Evolutionary conservation across 768 basidiomycete genomes (phyloP).

Genomic region (Suillus sp.): DNA sequence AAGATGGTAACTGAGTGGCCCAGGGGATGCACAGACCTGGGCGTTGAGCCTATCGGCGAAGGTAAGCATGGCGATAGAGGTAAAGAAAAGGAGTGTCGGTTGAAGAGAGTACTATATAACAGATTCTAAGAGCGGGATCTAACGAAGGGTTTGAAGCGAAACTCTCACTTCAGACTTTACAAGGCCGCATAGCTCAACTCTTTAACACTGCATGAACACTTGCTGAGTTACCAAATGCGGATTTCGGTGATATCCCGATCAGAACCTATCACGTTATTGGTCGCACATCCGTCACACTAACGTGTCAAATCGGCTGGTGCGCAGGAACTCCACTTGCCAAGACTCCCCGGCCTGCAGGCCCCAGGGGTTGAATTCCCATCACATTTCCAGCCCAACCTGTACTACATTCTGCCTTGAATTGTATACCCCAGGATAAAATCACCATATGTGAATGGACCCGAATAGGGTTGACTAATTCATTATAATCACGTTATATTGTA

Average conservation of each 20-base stretch:
- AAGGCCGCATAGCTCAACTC: background rate
- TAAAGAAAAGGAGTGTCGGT: constrained; percentile 20
- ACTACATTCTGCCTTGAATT: background rate
- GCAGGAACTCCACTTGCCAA: constrained; percentile 1
- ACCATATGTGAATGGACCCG: background rate
- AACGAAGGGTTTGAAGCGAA: constrained; percentile 3
- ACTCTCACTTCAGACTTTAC: background rate
- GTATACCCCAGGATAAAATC: background rate
- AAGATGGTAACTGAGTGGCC: background rate
- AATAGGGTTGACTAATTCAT: background rate
- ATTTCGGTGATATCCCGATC: background rate
- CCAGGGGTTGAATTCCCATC: background rate
- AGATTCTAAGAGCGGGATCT: constrained; percentile 11
- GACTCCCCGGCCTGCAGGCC: background rate
- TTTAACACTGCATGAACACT: background rate
- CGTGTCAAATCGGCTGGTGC: background rate
- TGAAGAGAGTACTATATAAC: constrained; percentile 24
- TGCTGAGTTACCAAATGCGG: background rate
- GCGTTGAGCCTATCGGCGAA: constrained; percentile 46
- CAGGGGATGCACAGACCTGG: constrained; percentile 29
- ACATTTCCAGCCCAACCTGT: background rate
- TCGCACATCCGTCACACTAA: background rate
- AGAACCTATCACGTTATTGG: background rate
- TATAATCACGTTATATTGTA: no score
- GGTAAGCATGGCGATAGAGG: constrained; percentile 36